These are phyloP conservation scores for Blumeria hordei DNA, from an alignment of 2,329 filamentous ascomycete species.

Conservation along the genomic window DNA sequence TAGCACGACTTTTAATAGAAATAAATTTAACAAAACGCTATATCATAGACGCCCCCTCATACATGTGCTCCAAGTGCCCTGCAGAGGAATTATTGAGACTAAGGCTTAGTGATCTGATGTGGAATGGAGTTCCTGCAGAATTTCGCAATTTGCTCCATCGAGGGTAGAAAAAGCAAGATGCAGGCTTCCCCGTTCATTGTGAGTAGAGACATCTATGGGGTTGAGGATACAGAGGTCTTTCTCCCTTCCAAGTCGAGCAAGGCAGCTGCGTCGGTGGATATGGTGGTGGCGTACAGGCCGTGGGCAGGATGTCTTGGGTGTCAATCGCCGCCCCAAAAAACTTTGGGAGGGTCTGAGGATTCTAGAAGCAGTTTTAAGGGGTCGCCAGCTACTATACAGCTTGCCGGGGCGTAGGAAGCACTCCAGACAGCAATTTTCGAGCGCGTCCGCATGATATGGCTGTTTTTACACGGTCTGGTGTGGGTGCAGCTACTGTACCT, in stretches of 20 bases:
- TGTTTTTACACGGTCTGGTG: background rate
- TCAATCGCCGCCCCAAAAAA: background rate
- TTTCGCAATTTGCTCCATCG: background rate
- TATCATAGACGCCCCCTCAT: background rate
- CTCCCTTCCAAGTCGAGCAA: background rate
- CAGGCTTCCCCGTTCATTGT: background rate
- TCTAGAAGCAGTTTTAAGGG: background rate
- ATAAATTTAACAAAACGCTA: no score
- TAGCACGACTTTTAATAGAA: no score
- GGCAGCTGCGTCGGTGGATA: background rate
- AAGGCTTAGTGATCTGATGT: background rate
- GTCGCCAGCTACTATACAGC: background rate
- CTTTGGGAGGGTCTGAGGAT: background rate
- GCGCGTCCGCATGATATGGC: background rate
- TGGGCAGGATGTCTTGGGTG: background rate
- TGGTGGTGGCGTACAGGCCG: background rate
- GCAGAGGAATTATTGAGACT: background rate
- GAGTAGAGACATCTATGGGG: background rate
- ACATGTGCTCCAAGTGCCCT: background rate
- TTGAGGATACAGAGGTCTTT: background rate
- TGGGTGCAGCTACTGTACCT: background rate
- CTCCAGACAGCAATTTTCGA: background rate
- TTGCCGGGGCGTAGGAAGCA: background rate
- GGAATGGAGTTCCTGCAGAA: background rate
- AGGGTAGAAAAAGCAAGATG: background rate